These are phyloP conservation scores for Leccinellum luteum DNA, from an alignment of 768 basidiomycete species.

Conservation along the genomic window DNA sequence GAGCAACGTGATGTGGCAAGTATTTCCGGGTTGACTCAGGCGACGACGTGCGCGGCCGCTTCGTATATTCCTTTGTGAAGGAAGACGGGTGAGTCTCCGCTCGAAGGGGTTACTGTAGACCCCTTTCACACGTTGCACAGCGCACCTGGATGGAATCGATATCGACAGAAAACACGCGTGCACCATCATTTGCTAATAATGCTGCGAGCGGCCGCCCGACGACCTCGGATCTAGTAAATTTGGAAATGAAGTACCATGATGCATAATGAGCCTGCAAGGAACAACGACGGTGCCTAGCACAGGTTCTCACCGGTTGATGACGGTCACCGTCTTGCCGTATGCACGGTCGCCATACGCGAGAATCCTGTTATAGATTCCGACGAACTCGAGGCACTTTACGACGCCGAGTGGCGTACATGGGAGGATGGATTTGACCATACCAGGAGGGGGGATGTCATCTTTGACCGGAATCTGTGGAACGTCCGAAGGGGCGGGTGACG, in stretches of 20 bases:
- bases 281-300: neutral
- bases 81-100: neutral
- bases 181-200: conserved; percentile 93
- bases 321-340: conserved; percentile 88
- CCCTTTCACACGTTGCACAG: conserved; percentile 20
- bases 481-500: conserved; percentile 40
- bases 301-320: conserved; percentile 81
- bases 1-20: conserved; percentile 82
- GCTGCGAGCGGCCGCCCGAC: conserved; percentile 97
- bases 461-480: conserved; percentile 32
- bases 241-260: neutral
- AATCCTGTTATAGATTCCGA: conserved; percentile 90
- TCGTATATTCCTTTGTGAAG: conserved; percentile 75
- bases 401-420: conserved; percentile 97
- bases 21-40: conserved; percentile 51
- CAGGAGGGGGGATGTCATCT: conserved; percentile 68
- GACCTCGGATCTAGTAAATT: conserved; percentile 75
- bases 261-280: neutral
- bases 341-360: conserved; percentile 94
- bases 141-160: conserved; percentile 87
- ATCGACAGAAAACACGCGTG: conserved; percentile 91
- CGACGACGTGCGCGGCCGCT: conserved; percentile 60
- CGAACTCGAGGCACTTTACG: conserved; percentile 89
- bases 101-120: neutral
- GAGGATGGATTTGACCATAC: conserved; percentile 92